Percentiles rank a stretch among this genome's conserved stretches.
phyloP scores from a whole-genome alignment of 2,329 filamentous ascomycete genomes.

The Metarhizium anisopliae region DNA sequence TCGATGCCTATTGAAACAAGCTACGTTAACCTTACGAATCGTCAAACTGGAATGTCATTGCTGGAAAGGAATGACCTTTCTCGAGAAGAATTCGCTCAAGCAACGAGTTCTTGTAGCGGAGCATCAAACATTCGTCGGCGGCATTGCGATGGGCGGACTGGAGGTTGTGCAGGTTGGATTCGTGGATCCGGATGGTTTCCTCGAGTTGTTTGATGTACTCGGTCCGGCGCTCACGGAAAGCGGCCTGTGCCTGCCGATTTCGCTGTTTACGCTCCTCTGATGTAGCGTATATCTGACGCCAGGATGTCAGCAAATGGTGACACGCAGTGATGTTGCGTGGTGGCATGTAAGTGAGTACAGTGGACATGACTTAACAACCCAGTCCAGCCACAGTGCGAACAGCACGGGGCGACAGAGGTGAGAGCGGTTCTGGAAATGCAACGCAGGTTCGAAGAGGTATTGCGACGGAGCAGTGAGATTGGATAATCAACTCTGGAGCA shows the following conservation, averaged over 20 bases:
- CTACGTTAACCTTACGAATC: conserved; percentile 1
- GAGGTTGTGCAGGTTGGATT: conserved; percentile 84
- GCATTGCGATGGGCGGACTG: conserved; percentile 92
- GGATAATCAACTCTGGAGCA: not conserved
- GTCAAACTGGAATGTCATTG: not conserved
- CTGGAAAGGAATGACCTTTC: conserved; percentile 56
- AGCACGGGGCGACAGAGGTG: too few relatives aligned
- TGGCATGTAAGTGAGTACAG: not conserved
- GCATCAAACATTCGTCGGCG: conserved; percentile 94
- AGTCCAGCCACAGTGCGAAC: too few relatives aligned
- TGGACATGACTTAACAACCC: not conserved
- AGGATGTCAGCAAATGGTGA: conserved; percentile 7
- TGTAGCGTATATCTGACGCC: conserved; percentile 82
- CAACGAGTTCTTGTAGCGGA: conserved; percentile 96
- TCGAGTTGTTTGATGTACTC: conserved; percentile 99
- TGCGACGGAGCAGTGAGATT: too few relatives aligned
- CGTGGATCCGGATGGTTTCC: conserved; percentile 93
- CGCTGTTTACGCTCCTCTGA: conserved; percentile 97
- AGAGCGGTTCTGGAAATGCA: too few relatives aligned
- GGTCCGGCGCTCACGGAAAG: conserved; percentile 90
- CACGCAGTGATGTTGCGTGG: not conserved
- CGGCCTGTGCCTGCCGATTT: conserved; percentile 93
- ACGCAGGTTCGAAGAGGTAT: too few relatives aligned
- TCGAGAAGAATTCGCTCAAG: conserved; percentile 92
- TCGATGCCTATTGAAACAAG: conserved; percentile 64